A percentile compares a stretch with the other conserved stretches of the same genome.
These are phyloP conservation scores for Lipomyces sp. DNA, from an alignment of 805 yeast genomes.

Conservation along the genomic window DNA sequence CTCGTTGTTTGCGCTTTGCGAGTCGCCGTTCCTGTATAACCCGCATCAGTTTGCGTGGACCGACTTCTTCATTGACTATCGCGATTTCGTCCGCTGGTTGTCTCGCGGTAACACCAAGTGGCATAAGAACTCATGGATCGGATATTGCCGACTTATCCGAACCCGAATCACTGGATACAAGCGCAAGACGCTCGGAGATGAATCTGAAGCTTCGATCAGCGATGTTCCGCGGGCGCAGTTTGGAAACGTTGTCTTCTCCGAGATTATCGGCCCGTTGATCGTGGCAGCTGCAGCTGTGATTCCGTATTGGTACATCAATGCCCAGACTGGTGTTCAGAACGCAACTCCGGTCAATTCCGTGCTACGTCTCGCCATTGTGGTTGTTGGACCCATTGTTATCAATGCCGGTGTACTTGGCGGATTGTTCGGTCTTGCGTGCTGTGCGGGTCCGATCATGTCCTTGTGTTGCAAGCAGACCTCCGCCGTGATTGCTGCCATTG, in stretches of 20 bases:
- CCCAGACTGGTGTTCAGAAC: conserved; percentile 78
- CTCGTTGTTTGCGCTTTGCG: conserved; percentile 80
- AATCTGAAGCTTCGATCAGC: conserved; percentile 66
- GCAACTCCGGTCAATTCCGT: conserved; percentile 59
- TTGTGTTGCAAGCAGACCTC: conserved; percentile 97
- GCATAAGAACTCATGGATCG: conserved; percentile 79
- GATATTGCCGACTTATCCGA: conserved; percentile 72
- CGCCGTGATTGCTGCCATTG: conserved; percentile 91
- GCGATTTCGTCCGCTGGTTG: conserved; percentile 89
- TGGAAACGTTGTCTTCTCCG: conserved; percentile 77
- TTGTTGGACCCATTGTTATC: conserved; percentile 89
- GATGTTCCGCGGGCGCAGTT: conserved; percentile 78
- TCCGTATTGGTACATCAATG: conserved; percentile 79
- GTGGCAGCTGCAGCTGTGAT: conserved; percentile 70
- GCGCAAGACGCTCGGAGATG: conserved; percentile 67
- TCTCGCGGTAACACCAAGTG: conserved; percentile 74
- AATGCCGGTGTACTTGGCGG: conserved; percentile 83
- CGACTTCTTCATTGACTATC: conserved; percentile 94
- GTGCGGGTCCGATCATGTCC: conserved; percentile 95
- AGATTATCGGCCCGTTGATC: conserved; percentile 72
- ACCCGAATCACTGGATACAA: conserved; percentile 92
- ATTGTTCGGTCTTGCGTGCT: conserved; percentile 85
- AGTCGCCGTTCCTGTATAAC: conserved; percentile 93
- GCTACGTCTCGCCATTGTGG: conserved; percentile 59
- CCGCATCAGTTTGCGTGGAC: conserved; percentile 98